phyloP scores from a whole-genome alignment of 768 basidiomycete genomes.

The Tulasnella sp. region DNA sequence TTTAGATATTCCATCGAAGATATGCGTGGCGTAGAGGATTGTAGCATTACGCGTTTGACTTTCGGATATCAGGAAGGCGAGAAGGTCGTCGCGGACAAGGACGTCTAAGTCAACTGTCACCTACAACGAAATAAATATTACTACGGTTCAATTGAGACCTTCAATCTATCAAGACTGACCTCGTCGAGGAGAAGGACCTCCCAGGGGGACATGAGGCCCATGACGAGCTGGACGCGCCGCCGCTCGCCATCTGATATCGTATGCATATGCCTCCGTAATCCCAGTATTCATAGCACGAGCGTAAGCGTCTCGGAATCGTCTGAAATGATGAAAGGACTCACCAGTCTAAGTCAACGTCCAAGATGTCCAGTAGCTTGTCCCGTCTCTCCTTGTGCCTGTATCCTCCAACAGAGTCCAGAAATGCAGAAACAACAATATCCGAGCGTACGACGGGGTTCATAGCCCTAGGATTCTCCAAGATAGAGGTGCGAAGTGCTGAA shows the following conservation, averaged over 20 bases:
- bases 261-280: slow-evolving; percentile 65
- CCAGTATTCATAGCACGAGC: neutral
- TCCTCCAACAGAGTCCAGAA: slow-evolving; percentile 95
- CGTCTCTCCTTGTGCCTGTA: slow-evolving; percentile 85
- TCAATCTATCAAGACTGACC: slow-evolving; percentile 32
- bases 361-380: slow-evolving; percentile 75
- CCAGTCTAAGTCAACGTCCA: slow-evolving; percentile 89
- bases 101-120: slow-evolving; percentile 97
- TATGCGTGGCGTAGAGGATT: slow-evolving; percentile 92
- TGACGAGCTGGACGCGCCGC: slow-evolving; percentile 83
- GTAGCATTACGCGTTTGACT: slow-evolving; percentile 72
- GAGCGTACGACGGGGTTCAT: slow-evolving; percentile 94
- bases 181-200: slow-evolving; percentile 90
- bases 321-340: slow-evolving; percentile 16
- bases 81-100: slow-evolving; percentile 82
- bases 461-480: slow-evolving; percentile 44
- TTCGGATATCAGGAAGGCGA: slow-evolving; percentile 77
- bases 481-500: too few species aligned
- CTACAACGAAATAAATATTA: slow-evolving; percentile 29
- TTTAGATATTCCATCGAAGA: slow-evolving; percentile 83
- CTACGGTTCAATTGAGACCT: too few species aligned
- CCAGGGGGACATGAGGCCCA: slow-evolving; percentile 93
- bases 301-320: neutral
- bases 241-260: slow-evolving; percentile 94
- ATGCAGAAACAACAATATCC: slow-evolving; percentile 85